These are phyloP conservation scores for Chlamydomonas sp. DNA, from an alignment of 139 green algal species.

Conservation along the genomic window DNA sequence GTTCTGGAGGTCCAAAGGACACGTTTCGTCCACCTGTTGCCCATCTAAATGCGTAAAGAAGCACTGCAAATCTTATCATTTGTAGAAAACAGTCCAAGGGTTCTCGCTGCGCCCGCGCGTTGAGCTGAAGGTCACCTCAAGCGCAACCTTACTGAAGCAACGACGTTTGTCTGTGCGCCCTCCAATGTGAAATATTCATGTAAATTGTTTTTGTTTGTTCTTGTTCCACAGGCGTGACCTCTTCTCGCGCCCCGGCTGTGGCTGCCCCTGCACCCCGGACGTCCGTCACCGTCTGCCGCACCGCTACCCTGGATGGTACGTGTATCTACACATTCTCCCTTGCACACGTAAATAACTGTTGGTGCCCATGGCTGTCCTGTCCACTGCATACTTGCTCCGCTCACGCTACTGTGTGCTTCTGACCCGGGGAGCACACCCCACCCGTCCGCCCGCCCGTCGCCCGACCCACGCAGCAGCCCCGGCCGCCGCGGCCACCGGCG, in stretches of 20 bases:
- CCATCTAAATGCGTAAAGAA: too few species aligned
- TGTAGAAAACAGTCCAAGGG: too few species aligned
- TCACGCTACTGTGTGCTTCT: too few species aligned
- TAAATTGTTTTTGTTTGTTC: too few species aligned
- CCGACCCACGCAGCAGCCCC: slow-evolving; percentile 13
- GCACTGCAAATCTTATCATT: too few species aligned
- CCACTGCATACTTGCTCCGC: neutral
- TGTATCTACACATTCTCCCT: neutral
- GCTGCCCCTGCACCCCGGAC: neutral
- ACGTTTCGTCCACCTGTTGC: too few species aligned
- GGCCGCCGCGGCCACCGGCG: neutral
- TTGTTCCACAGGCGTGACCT: neutral
- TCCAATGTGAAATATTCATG: too few species aligned
- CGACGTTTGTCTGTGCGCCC: too few species aligned
- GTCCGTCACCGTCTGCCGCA: slow-evolving; percentile 12
- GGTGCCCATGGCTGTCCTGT: neutral
- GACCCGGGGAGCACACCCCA: too few species aligned
- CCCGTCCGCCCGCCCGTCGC: too few species aligned
- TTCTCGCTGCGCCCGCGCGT: neutral
- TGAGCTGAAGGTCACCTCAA: slow-evolving; percentile 4
- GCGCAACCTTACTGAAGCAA: neutral
- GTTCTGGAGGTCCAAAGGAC: too few species aligned
- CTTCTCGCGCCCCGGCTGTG: neutral
- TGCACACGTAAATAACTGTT: neutral
- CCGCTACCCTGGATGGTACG: slow-evolving; percentile 27